Evolutionary conservation across 495 filamentous ascomycete species (phyloP).

Genomic region (Penicillium coffeae): DNA sequence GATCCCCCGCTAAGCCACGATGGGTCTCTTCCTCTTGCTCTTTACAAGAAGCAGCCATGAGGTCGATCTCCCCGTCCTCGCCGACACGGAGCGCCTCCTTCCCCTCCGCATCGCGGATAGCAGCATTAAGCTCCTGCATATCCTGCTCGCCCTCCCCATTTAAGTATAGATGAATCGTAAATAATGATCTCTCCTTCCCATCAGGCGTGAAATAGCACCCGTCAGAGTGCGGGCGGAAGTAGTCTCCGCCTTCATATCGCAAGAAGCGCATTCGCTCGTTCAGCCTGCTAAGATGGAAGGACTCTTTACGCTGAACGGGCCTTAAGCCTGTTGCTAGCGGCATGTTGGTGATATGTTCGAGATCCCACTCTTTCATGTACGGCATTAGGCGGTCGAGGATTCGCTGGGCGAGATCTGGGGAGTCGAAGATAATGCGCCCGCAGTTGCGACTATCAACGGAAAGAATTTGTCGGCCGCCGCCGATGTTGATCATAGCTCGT

Average conservation of each 20-base stretch:
- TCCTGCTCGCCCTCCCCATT: slow-evolving; percentile 55
- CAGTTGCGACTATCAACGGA: slow-evolving; percentile 59
- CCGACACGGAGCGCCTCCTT: slow-evolving; percentile 4
- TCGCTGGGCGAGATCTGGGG: slow-evolving; percentile 54
- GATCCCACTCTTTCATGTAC: slow-evolving; percentile 38
- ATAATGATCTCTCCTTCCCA: slow-evolving; percentile 55
- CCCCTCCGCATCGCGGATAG: slow-evolving; percentile 19
- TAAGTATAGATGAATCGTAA: slow-evolving; percentile 82
- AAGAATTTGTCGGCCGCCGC: slow-evolving; percentile 55
- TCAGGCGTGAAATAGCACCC: slow-evolving; percentile 60
- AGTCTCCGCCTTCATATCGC: slow-evolving; percentile 70
- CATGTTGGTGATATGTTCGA: slow-evolving; percentile 33
- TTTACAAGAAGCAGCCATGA: no score
- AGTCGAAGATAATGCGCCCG: slow-evolving; percentile 73
- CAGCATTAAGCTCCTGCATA: slow-evolving; percentile 25
- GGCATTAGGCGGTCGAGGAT: slow-evolving; percentile 58
- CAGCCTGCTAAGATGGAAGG: slow-evolving; percentile 54
- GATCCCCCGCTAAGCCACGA: no score
- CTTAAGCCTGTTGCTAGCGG: slow-evolving; percentile 45
- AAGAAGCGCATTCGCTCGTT: slow-evolving; percentile 82
- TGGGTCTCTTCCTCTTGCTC: no score
- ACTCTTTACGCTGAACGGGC: slow-evolving; percentile 40
- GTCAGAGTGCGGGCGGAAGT: slow-evolving; percentile 78
- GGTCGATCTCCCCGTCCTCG: slow-evolving; percentile 11
- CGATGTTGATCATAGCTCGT: slow-evolving; percentile 58